A percentile compares a stretch with the other conserved stretches of the same genome.
Conservation (phyloP, 306 rosid species). For the Elaeagnus macrophylla region DNA sequence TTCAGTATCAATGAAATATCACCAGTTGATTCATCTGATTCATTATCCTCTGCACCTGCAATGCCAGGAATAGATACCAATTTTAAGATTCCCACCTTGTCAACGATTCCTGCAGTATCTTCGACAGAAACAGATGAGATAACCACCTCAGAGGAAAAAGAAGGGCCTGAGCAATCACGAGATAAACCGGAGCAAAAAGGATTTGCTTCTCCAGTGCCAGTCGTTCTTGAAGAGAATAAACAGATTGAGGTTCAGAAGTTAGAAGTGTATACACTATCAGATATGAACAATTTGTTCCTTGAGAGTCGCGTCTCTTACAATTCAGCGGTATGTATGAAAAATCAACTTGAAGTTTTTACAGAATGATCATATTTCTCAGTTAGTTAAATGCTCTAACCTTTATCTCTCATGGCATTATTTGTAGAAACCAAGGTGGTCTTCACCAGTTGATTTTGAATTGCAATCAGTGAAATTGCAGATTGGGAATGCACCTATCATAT, state of each 20-base stretch:
- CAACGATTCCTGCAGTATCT: constrained; percentile 20
- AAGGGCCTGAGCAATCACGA: constrained; percentile 29
- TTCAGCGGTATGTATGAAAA: constrained; percentile 44
- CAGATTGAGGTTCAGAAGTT: constrained; percentile 23
- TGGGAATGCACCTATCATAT: constrained; percentile 54
- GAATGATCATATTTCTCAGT: constrained; percentile 9
- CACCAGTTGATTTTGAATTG: constrained; percentile 52
- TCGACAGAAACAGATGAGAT: constrained; percentile 18
- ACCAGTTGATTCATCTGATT: constrained; percentile 17
- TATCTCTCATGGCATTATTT: constrained; percentile 17
- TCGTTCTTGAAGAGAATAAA: constrained; percentile 23
- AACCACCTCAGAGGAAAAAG: constrained; percentile 13
- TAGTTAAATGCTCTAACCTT: constrained; percentile 16
- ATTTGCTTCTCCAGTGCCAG: constrained; percentile 22
- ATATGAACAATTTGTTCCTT: constrained; percentile 50
- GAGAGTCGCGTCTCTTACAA: constrained; percentile 35
- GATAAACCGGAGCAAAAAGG: constrained; percentile 10
- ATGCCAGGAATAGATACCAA: constrained; percentile 13
- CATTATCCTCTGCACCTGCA: constrained; percentile 21
- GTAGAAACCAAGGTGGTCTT: constrained; percentile 64
- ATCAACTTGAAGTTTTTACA: constrained; percentile 6
- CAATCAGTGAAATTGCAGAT: constrained; percentile 45
- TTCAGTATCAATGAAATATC: constrained; percentile 24
- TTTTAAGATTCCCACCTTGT: constrained; percentile 15
- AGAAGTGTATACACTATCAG: constrained; percentile 42